Conservation (phyloP, 1,284 basidiomycete species). For the Austroboletus novae-zelandiae region DNA sequence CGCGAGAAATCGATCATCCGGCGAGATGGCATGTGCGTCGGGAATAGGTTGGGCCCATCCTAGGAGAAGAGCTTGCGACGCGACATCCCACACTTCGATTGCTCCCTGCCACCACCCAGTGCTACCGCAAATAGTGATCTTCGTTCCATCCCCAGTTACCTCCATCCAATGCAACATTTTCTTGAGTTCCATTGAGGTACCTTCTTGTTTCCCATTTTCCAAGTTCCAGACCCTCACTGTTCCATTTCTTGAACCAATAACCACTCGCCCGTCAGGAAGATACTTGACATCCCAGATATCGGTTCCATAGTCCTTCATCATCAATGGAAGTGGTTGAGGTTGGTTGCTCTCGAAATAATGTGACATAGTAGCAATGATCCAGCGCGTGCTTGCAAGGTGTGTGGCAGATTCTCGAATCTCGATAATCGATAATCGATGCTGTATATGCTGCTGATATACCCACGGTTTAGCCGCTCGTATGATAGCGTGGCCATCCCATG, state of each 20-base stretch:
- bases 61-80: not conserved
- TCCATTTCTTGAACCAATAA: not conserved
- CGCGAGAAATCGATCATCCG: not conserved
- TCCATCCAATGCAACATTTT: rapidly evolving
- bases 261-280: too few species aligned
- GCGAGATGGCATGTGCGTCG: not conserved
- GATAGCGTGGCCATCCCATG: too few species aligned
- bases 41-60: not conserved
- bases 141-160: slow-evolving; percentile 4
- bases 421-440: too few species aligned
- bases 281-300: not conserved
- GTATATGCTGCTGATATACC: too few species aligned
- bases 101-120: too few species aligned
- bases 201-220: slow-evolving; percentile 1
- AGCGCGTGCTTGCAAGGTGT: too few species aligned
- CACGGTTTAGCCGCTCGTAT: too few species aligned
- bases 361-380: too few species aligned
- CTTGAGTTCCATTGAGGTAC: not conserved
- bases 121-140: not conserved
- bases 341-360: too few species aligned
- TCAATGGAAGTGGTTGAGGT: too few species aligned
- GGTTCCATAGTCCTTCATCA: too few species aligned
- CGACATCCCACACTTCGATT: slow-evolving; percentile 6
- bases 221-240: slow-evolving; percentile 1
- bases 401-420: too few species aligned